Percentiles rank a stretch among this genome's conserved stretches.
These are phyloP conservation scores for Candida jianshihensis DNA, from an alignment of 805 yeast genomes.

Conservation along the genomic window DNA sequence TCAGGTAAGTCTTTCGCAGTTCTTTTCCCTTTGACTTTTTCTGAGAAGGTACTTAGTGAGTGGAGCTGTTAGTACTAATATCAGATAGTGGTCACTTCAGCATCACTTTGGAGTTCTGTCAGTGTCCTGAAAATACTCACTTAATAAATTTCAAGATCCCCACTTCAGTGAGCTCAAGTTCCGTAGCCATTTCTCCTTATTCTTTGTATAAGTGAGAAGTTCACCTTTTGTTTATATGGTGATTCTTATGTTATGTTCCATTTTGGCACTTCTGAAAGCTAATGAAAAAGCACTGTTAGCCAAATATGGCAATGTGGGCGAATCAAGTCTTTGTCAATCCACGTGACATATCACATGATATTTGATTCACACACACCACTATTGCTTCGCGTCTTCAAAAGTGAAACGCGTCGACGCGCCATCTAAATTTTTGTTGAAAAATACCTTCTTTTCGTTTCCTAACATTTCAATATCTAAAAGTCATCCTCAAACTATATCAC, in stretches of 20 bases:
- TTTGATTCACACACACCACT: too few species aligned
- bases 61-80: neutral
- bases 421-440: neutral
- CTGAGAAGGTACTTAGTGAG: slow-evolving; percentile 6
- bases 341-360: too few species aligned
- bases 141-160: slow-evolving; percentile 6
- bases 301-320: too few species aligned
- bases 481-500: neutral
- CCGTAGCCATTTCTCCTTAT: neutral
- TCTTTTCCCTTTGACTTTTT: slow-evolving; percentile 9
- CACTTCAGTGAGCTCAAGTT: neutral
- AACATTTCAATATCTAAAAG: neutral
- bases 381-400: too few species aligned
- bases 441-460: neutral
- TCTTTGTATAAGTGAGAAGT: too few species aligned
- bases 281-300: too few species aligned
- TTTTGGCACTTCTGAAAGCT: too few species aligned
- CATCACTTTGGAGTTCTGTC: too few species aligned
- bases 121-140: slow-evolving; percentile 10
- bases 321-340: too few species aligned
- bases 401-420: neutral
- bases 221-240: too few species aligned
- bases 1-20: slow-evolving; percentile 2
- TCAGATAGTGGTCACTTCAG: too few species aligned
- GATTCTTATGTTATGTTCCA: too few species aligned